Base-by-base conservation (phyloP, 768 basidiomycete species). In the Leccinum uliginosum region DNA sequence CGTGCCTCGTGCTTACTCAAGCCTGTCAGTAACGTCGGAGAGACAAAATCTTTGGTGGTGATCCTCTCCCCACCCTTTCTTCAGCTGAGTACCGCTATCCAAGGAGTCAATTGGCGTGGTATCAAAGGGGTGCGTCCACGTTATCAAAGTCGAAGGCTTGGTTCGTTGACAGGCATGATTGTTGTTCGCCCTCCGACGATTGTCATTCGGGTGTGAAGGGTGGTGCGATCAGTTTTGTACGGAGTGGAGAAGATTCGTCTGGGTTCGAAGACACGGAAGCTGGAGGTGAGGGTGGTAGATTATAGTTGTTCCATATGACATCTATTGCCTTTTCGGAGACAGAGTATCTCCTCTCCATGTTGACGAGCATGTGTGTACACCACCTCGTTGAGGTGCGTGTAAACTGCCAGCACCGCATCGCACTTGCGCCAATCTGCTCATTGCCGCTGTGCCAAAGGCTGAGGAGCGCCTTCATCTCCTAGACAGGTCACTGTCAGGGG, bases 1-100 rank as follows among this genome's bases (percentile, higher is more conserved):
- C 92, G 85, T 58, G 92, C 92, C 74, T 94, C 92, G 51, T 91
- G 89, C 73, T 94, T 94, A 78, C 80, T 85, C 57, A 94, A 80
- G 50, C 93, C n/a, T n/a, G n/a, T n/a, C 93, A 57, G 84, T 82
- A 58, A 93, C 91, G 69, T 94, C 91, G 50, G 92, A 93, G 91
- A 90, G 19, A 94, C 70, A 65, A 93, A 94, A 70, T 93, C 91
- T 74, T 88, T 91, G 71, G 82, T 87, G 34, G 75, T 79, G 63
- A 82, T 74, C 57, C 80, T 73, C 50, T 79, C 78, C 34, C 75
- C 79, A 24, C 62, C 66, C 10, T 73, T 67, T 67, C 50, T 68
- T 71, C 8, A 71, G 56, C 29, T 73, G 57, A n/a, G n/a, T n/a
- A 4, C 53, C 59, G 51, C 56, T 60, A 43, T 74, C 72, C 59